Evolutionary conservation across 1,284 basidiomycete genomes (phyloP).

Genomic region (Pseudozyma pruni): DNA sequence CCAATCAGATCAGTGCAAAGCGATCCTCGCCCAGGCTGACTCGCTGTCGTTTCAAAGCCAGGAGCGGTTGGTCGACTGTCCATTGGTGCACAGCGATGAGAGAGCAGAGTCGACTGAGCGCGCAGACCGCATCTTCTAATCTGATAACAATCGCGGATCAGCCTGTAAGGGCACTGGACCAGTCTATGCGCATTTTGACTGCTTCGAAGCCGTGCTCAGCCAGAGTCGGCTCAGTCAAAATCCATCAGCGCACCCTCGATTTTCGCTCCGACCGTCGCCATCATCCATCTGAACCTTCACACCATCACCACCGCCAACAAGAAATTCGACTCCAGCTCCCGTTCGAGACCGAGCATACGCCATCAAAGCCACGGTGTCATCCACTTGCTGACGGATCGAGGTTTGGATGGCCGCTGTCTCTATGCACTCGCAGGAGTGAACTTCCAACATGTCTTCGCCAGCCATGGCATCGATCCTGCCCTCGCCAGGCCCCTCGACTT

Average conservation of each 20-base stretch:
- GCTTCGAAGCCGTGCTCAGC: not conserved
- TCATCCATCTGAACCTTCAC: not conserved
- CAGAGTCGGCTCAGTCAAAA: conserved; percentile 9
- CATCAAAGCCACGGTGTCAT: no score
- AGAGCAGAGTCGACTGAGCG: not conserved
- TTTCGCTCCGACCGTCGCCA: conserved; percentile 8
- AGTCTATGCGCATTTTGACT: conserved; percentile 4
- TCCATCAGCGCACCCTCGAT: no score
- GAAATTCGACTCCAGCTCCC: no score
- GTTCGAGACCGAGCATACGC: no score
- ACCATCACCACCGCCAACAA: not conserved
- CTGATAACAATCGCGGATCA: conserved; percentile 21
- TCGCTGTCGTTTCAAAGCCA: not conserved
- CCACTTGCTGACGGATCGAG: no score
- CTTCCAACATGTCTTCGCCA: conserved; percentile 26
- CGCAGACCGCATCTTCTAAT: conserved; percentile 1
- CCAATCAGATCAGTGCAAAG: conserved; percentile 22
- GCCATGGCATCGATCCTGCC: conserved; percentile 28
- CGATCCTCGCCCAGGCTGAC: not conserved
- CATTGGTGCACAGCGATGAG: not conserved
- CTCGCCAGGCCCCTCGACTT: conserved; percentile 11
- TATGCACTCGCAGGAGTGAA: not conserved
- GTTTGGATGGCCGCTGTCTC: no score
- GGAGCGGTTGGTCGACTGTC: not conserved
- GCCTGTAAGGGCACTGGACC: conserved; percentile 5